Evolutionary conservation across 208 protist genomes (phyloP), one percentile per base, ranked within the genome.

Genomic region (Leptomonas pyrrhocoris): DNA sequence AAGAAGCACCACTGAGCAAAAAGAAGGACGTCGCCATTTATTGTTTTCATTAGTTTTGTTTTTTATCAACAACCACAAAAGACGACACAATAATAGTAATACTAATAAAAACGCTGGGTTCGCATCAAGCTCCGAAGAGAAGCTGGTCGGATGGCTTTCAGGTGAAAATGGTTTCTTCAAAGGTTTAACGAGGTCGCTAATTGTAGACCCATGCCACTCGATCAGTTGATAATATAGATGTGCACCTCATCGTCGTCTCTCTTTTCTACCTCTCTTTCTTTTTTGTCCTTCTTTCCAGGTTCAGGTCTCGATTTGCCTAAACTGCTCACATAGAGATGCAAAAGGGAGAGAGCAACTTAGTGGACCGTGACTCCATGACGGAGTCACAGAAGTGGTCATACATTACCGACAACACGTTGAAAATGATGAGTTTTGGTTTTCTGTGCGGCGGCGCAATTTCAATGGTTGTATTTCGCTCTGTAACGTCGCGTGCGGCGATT

Each of bases 331-430:
- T 36, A 13, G 2, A 21, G 21, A 25, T 25, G 34, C 34, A 42
- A 59, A 72, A 71, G 62, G 58, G 60, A 64, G 53, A 81, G 8
- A 62, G 34, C 31, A 58, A 55, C 53, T 55, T 88, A 25, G 45
- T 91, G 3, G 64, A 81, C 23, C 84, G 90, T 15, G 83, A 93
- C 36, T 80, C 86, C 19, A 65, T 95, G 48, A 91, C 88, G 0
- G 88, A 95, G 65, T 85, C 84, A 13, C 81, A 83, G 49, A 94
- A 93, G 69, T 96, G 91, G 91, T 72, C 73, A 0, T 93, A 80
- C 53, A 82, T 89, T 38, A 85, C 81, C 23, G 88, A 96, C 75
- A 94, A 94, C 48, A 85, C 87, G 1, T 66, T 94, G 42, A 89
- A 88, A 63, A 74, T 87, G 75, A 72, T 86, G 65, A 92, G 85